Evolutionary conservation across 257 asterid species (phyloP).

Genomic region (Salvia hispanica): DNA sequence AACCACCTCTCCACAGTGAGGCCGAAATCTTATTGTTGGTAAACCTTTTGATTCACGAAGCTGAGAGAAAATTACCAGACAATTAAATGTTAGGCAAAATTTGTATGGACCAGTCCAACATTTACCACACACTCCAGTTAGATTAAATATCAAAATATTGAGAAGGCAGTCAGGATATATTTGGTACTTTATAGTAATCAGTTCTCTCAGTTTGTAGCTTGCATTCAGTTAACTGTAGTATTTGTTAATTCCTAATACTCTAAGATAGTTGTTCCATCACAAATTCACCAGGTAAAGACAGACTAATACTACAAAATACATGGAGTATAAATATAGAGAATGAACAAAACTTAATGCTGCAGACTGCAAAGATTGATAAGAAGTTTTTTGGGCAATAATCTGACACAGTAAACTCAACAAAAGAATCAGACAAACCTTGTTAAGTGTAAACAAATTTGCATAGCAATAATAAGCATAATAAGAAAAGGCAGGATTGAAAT

Average conservation of each 20-base stretch:
- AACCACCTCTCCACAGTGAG: constrained; percentile 98
- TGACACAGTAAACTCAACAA: constrained; percentile 20
- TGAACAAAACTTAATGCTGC: not conserved
- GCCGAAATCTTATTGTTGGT: constrained; percentile 83
- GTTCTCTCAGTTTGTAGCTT: constrained; percentile 24
- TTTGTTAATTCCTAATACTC: constrained; percentile 20
- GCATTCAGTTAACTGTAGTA: constrained; percentile 1
- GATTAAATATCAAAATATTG: constrained; percentile 13
- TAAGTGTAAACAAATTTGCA: constrained; percentile 87
- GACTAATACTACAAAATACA: not conserved
- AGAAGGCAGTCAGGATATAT: not conserved
- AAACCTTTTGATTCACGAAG: constrained; percentile 93
- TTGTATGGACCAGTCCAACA: constrained; percentile 17
- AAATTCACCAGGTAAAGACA: constrained; percentile 23
- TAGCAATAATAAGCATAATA: constrained; percentile 95
- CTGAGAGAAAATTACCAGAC: constrained; percentile 42
- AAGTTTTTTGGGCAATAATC: constrained; percentile 1
- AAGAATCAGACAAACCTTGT: constrained; percentile 57
- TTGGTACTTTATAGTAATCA: constrained; percentile 14
- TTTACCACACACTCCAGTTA: constrained; percentile 19
- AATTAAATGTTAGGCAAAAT: constrained; percentile 10
- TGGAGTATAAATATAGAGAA: not conserved
- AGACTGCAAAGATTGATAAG: not conserved
- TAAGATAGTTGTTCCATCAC: constrained; percentile 24
- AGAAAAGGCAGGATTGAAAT: constrained; percentile 90